Evolutionary conservation across 208 protist species (phyloP).

Genomic region (Trypanosomatidae sp.): DNA sequence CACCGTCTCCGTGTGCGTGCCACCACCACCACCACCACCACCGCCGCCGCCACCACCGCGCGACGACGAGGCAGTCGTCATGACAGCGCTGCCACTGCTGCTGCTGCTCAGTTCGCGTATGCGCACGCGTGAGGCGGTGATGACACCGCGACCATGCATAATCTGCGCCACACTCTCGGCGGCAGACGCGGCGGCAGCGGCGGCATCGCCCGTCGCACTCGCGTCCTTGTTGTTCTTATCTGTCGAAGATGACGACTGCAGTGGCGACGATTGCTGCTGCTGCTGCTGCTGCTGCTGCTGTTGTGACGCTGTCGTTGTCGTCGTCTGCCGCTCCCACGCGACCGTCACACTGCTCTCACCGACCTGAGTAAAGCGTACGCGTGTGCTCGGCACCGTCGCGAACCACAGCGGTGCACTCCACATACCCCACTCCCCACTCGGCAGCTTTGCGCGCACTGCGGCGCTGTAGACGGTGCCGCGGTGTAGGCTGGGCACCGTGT

Average conservation of each 20-base stretch:
- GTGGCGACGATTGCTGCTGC: neutral
- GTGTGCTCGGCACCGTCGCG: conserved; percentile 69
- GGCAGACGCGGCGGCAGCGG: no score
- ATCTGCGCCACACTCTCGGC: conserved; percentile 32
- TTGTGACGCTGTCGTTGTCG: conserved; percentile 15
- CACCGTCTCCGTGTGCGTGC: no score
- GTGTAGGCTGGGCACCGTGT: conserved; percentile 77
- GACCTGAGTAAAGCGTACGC: conserved; percentile 66
- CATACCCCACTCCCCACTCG: conserved; percentile 83
- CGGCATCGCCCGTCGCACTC: no score
- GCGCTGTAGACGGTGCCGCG: conserved; percentile 81
- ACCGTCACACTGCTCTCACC: conserved; percentile 74
- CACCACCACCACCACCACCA: no score
- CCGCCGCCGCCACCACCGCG: no score
- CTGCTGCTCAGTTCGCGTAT: conserved; percentile 60
- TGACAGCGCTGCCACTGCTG: conserved; percentile 43
- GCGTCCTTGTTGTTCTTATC: conserved; percentile 34
- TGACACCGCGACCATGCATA: conserved; percentile 45
- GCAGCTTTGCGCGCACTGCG: conserved; percentile 77
- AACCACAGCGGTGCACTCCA: conserved; percentile 75
- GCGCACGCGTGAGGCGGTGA: conserved; percentile 73
- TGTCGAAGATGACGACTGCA: no score
- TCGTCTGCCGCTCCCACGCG: conserved; percentile 76
- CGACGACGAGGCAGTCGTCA: no score
- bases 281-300: neutral